A percentile compares a stretch with the other conserved stretches of the same genome.
These are phyloP conservation scores for Oryza meridionalis DNA, from an alignment of 176 grass and related monocot genomes.

Conservation along the genomic window DNA sequence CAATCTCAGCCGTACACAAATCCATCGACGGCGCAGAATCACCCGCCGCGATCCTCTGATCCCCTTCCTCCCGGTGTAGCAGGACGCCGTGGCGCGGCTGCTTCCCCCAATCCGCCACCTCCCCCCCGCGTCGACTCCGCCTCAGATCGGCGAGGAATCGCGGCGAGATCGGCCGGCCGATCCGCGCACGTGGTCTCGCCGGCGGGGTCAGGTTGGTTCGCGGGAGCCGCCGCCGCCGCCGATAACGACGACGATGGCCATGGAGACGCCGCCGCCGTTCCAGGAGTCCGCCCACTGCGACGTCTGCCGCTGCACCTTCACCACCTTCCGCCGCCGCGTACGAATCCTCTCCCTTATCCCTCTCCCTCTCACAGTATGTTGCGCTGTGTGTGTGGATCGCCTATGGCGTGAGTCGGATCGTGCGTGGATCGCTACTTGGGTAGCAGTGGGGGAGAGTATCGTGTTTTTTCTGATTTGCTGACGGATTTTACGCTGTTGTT, in stretches of 20 bases:
- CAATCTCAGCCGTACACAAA: background rate
- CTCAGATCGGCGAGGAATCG: constrained; percentile 39
- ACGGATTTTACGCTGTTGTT: background rate
- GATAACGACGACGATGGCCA: background rate
- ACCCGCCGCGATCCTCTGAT: background rate
- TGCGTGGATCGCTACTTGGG: background rate
- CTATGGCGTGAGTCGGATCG: background rate
- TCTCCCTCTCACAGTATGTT: no score
- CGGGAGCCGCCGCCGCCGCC: background rate
- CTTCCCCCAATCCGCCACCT: background rate
- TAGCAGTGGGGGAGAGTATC: background rate
- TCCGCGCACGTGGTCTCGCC: background rate
- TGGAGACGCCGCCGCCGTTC: constrained; percentile 83
- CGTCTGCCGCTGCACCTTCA: constrained; percentile 92
- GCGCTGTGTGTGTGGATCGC: background rate
- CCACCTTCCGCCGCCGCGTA: constrained; percentile 95
- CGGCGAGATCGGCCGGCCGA: background rate
- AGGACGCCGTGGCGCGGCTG: background rate
- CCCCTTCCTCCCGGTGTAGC: background rate
- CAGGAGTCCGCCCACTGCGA: constrained; percentile 90
- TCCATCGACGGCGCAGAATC: background rate
- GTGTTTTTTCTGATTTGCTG: background rate
- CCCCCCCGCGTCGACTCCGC: background rate
- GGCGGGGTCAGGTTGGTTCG: background rate
- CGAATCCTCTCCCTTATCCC: background rate